Percentiles rank a stretch among this genome's conserved stretches.
Evolutionary conservation across 2,329 filamentous ascomycete genomes (phyloP).

Genomic region (Allantophomopsis lycopodina): DNA sequence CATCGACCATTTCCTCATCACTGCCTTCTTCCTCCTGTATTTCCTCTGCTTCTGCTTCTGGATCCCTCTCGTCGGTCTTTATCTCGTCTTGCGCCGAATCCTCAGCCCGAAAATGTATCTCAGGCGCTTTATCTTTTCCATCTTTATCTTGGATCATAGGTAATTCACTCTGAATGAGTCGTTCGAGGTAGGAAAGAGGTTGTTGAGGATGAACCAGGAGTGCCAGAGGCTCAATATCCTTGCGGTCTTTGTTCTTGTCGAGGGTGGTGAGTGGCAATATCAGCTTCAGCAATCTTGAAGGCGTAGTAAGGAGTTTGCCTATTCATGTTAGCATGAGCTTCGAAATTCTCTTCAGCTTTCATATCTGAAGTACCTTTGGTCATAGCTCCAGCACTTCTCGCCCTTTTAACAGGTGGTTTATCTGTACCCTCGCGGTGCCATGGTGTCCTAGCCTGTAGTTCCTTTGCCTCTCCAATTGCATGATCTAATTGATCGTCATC

Average conservation of each 20-base stretch:
- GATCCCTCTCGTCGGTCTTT: conserved; percentile 18
- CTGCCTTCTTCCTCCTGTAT: conserved; percentile 21
- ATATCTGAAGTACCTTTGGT: conserved; percentile 37
- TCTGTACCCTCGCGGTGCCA: conserved; percentile 53
- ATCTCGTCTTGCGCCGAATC: conserved; percentile 50
- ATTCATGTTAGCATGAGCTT: background rate
- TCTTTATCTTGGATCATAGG: conserved; percentile 45
- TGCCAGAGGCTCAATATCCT: conserved; percentile 71
- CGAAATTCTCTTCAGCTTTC: background rate
- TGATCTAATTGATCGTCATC: conserved; percentile 22
- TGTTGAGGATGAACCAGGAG: conserved; percentile 82
- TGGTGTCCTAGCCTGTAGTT: conserved; percentile 44
- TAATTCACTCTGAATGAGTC: conserved; percentile 77
- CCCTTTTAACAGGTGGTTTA: conserved; percentile 34
- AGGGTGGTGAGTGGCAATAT: conserved; percentile 59
- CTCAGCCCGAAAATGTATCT: conserved; percentile 68
- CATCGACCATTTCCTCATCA: conserved; percentile 34
- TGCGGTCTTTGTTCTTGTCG: conserved; percentile 43
- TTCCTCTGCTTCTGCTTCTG: conserved; percentile 16
- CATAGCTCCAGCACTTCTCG: conserved; percentile 38
- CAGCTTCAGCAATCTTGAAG: conserved; percentile 66
- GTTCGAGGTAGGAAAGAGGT: conserved; percentile 79
- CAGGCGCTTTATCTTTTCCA: conserved; percentile 56
- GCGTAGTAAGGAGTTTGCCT: conserved; percentile 72
- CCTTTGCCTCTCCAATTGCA: conserved; percentile 26